phyloP scores from a whole-genome alignment of 2,329 filamentous ascomycete genomes.

The Periconia sp. region DNA sequence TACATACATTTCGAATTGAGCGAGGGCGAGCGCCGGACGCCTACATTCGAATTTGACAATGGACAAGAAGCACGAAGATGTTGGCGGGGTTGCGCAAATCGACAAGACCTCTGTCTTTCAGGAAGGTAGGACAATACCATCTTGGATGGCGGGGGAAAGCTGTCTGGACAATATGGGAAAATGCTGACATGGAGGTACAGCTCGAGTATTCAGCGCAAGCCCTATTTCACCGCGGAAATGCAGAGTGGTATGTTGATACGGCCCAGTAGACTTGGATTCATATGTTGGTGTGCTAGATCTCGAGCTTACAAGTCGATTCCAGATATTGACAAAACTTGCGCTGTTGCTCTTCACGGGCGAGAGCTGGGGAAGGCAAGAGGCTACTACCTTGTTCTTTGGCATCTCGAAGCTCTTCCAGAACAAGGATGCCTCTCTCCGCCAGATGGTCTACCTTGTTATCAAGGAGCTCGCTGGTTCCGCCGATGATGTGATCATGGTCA shows the following conservation, averaged over 20 bases:
- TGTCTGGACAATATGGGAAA: conserved; percentile 1
- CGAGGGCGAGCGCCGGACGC: conserved; percentile 3
- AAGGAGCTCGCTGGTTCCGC: conserved; percentile 96
- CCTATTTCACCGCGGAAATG: conserved; percentile 97
- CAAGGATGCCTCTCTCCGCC: conserved; percentile 94
- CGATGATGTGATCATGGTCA: conserved; percentile 99
- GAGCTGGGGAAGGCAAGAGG: conserved; percentile 95
- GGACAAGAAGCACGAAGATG: conserved; percentile 98
- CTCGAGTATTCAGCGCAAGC: conserved; percentile 95
- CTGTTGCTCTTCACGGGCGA: conserved; percentile 96
- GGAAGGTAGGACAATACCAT: conserved; percentile 69
- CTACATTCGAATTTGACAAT: conserved; percentile 22
- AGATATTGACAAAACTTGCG: conserved; percentile 84
- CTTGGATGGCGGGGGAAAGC: conserved; percentile 2
- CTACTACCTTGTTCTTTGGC: conserved; percentile 96
- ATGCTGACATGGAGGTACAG: conserved; percentile 53
- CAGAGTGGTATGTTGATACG: conserved; percentile 67
- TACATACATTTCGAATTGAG: conserved; percentile 9
- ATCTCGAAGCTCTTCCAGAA: conserved; percentile 99
- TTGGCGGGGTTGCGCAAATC: conserved; percentile 92
- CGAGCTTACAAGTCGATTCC: conserved; percentile 3
- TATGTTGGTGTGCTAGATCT: background rate
- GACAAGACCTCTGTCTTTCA: conserved; percentile 98
- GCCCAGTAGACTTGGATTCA: background rate
- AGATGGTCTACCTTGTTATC: conserved; percentile 98